Evolutionary conservation across 225 moss, liverwort and hornwort species (phyloP), one percentile per base, ranked within the genome.

Genomic region (Takakia lepidozioides): DNA sequence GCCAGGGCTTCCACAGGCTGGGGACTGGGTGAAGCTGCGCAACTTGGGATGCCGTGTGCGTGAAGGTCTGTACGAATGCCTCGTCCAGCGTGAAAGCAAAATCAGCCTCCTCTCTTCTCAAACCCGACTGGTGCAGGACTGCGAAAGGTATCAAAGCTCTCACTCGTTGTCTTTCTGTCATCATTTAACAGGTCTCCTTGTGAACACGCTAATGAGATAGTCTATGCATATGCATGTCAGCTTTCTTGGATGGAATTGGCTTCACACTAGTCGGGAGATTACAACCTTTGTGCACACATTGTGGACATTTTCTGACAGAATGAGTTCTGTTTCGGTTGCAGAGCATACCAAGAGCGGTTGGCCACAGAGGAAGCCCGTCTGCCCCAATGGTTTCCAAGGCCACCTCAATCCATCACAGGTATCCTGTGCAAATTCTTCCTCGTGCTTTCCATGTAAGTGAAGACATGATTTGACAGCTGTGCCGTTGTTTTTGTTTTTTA

Each of bases 21-120:
- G 87, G 27, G 85, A 85, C 55, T 91, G 98, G 98, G 85, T 91
- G 51, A 87, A 87, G 65, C 65, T 91, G 41, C 91, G 98, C 14
- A 98, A 98, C 69, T 66, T 98, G 37, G 36, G 52, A 8, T 83
- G 85, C 60, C 73, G 87, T 45, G 58, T 62, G 46, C 82, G 54
- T 20, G 66, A 69, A 26, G 82, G 87, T 42, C 37, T 72, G 8
- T 61, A 81, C 40, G 98, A 91, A 72, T 87, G 78, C 26, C 38
- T 81, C 24, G 61, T 87, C 18, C 54, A 51, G 36, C 71, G 64
- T 46, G 59, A 83, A 64, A 98, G 91, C 71, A 98, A 91, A 60
- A 83, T 91, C 44, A 69, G 85, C 58, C 77, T 83, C 36, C 81
- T 91, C 43, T 61, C 85, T 46, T 59, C 66, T 5, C 80, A 55